Base-by-base conservation (phyloP, 2,329 filamentous ascomycete species). In the Domatiomyces globalis region DNA sequence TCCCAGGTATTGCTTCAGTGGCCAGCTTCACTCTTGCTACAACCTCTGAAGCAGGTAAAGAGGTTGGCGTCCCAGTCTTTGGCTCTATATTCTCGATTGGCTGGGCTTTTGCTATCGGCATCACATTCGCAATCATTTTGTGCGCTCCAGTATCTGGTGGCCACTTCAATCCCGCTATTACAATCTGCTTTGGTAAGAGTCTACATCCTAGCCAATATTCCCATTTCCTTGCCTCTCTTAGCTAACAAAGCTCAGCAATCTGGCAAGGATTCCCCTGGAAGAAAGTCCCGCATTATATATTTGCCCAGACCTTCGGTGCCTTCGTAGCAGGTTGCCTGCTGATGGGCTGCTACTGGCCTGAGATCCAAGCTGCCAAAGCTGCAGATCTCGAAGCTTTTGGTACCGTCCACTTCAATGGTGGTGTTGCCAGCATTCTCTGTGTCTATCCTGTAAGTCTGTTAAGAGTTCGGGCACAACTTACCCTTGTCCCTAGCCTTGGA, bases 231-330 rank as follows among this genome's bases (percentile, higher is more conserved):
- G 63, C 73, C 51, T 9, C 29, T 33, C 8, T 33, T 9, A 33
- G 10, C 29, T 25, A 3, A 25, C 22, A 25, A 9, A 33, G 2
- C 29, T 39, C 33, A 39, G 69, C 67, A 5, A 57, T 70, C n/a
- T 81, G 74, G 75, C 74, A 78, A 65, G 77, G 74, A 2, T 80
- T 80, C 56, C 77, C 76, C 0, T 76, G 74, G 71, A 72, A 67
- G 46, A 80, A 80, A 50, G 61, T 63, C 4, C 61, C 61, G 8
- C 57, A 60, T 36, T 63, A 80, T 60, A 77, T 80, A 56, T 68
- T 77, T 55, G 69, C 71, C 8, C 78, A 81, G 58, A 69, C 79
- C 29, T 69, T 78, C 45, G 76, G 78, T 4, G 68, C 75, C 1
- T 79, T 80, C 60, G 62, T 78, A 9, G 78, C 77, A 17, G 75